Evolutionary conservation across 1,284 basidiomycete species (phyloP), one percentile per base, ranked within the genome.

Genomic region (Rhodotorula sp.): DNA sequence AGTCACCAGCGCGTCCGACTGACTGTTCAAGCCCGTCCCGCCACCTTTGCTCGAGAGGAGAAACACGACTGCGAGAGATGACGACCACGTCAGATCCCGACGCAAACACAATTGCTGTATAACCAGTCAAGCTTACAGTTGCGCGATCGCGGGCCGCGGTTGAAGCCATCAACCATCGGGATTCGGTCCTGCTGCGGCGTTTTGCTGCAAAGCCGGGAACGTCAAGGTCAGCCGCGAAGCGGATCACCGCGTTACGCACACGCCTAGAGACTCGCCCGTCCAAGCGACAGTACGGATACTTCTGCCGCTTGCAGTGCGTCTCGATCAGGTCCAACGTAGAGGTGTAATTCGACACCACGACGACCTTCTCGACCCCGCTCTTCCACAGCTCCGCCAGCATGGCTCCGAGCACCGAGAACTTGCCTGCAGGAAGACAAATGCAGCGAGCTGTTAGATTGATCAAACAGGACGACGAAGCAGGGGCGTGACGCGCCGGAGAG

Each of bases 21-120:
- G 5, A 71, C 74, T 85, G 80, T 98, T 99, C 64, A 99, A 85
- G 2, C 95, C 95, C 26, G 94, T 91, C 33, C 95, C 95, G 26
- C 95, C 95, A 2, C 94, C 93, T 82, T 98, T 98, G 17, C 93
- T 91, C 78, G 93, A 96, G 59, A 99, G 83, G 26, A 99, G 83
- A 79, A 99, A 99, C 45, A 98, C 81, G 78, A 97, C 84, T 70
- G 79, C 79, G 15, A 79, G 3, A 17, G 48, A 30, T 6, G 24
- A 14, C 6, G 42, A 22, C n/a, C 14, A 14, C 5, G 71, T 55
- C 29, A 53, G 30, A 1, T 12, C 17, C 4, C 6, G 53, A 1
- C 12, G 33, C 30, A 30, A n/a, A 22, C n/a, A 26, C 18, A 6
- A 75, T 63, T 29, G 77, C 71, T 10, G 71, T 61, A 30, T 70